phyloP scores from a whole-genome alignment of 2,329 filamentous ascomycete genomes.

The Botrytis fragariae region DNA sequence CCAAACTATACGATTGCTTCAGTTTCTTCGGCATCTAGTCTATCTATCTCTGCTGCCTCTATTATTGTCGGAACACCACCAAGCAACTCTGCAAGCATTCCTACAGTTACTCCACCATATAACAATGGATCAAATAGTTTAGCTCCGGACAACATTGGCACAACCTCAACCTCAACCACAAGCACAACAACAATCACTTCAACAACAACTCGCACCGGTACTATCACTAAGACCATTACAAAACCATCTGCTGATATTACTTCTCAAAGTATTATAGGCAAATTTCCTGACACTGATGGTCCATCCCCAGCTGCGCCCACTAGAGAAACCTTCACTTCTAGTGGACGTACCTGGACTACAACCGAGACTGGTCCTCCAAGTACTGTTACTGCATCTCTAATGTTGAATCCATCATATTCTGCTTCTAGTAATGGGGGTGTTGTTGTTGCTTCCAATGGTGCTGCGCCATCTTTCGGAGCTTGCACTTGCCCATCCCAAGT shows the following conservation, averaged over 20 bases:
- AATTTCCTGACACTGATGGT: neutral
- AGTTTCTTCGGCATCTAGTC: neutral
- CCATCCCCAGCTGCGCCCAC: neutral
- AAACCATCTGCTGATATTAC: neutral
- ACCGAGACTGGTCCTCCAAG: constrained; percentile 10
- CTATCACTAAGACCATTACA: neutral
- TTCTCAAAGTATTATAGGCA: constrained; percentile 15
- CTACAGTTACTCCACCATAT: neutral
- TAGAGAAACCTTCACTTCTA: constrained; percentile 12
- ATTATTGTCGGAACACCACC: neutral
- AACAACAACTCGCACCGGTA: constrained; percentile 4
- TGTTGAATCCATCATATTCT: constrained; percentile 2
- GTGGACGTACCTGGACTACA: constrained; percentile 13
- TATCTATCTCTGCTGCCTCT: neutral
- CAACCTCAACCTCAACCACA: neutral
- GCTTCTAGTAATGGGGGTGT: neutral
- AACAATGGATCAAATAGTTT: neutral
- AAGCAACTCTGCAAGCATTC: neutral
- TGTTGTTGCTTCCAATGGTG: neutral
- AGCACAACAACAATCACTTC: constrained; percentile 9
- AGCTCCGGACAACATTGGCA: neutral
- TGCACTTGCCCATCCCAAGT: constrained; percentile 1
- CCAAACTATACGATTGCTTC: neutral
- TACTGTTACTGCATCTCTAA: constrained; percentile 13
- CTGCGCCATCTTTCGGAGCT: neutral